Conservation (phyloP, 192 early-diverging fungal species). For the Phycomyces nitens region DNA sequence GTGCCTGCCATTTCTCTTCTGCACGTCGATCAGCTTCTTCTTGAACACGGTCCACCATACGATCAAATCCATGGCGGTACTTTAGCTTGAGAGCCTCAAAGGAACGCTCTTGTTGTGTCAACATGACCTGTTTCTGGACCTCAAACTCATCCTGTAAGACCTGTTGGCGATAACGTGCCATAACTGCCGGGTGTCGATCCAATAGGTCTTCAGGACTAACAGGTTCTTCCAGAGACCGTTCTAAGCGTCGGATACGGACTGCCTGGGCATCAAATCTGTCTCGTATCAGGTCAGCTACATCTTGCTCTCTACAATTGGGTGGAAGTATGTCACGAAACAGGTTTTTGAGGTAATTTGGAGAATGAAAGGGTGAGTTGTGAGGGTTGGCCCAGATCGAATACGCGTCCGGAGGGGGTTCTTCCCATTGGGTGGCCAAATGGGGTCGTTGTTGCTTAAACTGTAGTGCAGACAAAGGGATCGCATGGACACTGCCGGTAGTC, state of each 20-base stretch:
- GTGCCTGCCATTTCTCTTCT: too few relatives aligned
- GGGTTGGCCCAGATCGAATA: not conserved
- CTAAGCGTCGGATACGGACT: slow-evolving; percentile 3
- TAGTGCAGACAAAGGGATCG: not conserved
- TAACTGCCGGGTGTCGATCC: not conserved
- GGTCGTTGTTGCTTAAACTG: not conserved
- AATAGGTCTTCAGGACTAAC: not conserved
- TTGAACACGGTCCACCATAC: not conserved
- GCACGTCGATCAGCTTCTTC: too few relatives aligned
- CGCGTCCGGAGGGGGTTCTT: not conserved
- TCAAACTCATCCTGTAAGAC: slow-evolving; percentile 1
- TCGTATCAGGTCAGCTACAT: slow-evolving; percentile 1
- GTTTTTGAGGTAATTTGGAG: not conserved
- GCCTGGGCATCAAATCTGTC: slow-evolving; percentile 7
- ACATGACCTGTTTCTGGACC: slow-evolving; percentile 2
- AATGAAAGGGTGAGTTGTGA: not conserved
- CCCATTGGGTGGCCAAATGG: not conserved
- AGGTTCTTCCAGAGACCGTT: slow-evolving; percentile 1
- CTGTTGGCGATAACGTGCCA: slow-evolving; percentile 3
- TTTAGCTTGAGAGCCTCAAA: slow-evolving; percentile 5
- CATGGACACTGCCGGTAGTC: not conserved
- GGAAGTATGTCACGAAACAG: slow-evolving; percentile 1
- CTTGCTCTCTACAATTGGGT: not conserved
- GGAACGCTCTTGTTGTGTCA: not conserved
- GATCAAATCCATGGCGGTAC: slow-evolving; percentile 4